Evolutionary conservation across 2,329 filamentous ascomycete species (phyloP).

Genomic region (Fusarium sp.): DNA sequence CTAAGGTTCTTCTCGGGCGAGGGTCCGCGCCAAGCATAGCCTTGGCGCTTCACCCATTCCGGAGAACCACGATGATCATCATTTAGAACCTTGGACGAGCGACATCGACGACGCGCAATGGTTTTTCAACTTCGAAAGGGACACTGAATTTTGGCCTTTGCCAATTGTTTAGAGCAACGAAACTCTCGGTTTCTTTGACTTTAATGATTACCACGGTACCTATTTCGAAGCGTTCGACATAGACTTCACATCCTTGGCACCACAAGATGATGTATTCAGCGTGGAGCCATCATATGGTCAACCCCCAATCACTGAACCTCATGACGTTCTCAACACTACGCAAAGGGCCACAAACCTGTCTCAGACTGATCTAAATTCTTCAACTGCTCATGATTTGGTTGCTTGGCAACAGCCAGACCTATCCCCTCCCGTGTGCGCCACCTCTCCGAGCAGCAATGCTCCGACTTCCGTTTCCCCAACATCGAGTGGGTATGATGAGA

Average conservation of each 20-base stretch:
- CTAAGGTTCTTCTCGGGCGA: neutral
- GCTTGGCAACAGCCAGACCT: accelerated
- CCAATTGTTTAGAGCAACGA: neutral
- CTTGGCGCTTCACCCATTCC: neutral
- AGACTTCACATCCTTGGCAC: neutral
- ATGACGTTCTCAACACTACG: accelerated
- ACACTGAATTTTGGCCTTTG: accelerated
- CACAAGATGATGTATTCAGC: neutral
- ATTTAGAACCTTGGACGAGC: neutral
- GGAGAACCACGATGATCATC: neutral
- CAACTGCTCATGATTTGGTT: accelerated
- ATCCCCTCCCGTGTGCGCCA: accelerated
- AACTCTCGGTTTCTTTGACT: neutral
- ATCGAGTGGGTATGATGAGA: accelerated
- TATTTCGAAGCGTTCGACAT: neutral
- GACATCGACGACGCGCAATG: neutral
- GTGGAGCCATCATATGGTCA: neutral
- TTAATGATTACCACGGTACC: accelerated
- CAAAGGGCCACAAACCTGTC: accelerated
- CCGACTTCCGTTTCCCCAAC: neutral
- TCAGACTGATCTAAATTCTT: accelerated
- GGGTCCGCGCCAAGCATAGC: neutral
- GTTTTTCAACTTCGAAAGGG: neutral
- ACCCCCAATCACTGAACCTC: neutral
- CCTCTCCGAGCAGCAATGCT: neutral